These are phyloP conservation scores for Austroboletus rostrupii DNA, from an alignment of 1,284 basidiomycete genomes.

Conservation along the genomic window DNA sequence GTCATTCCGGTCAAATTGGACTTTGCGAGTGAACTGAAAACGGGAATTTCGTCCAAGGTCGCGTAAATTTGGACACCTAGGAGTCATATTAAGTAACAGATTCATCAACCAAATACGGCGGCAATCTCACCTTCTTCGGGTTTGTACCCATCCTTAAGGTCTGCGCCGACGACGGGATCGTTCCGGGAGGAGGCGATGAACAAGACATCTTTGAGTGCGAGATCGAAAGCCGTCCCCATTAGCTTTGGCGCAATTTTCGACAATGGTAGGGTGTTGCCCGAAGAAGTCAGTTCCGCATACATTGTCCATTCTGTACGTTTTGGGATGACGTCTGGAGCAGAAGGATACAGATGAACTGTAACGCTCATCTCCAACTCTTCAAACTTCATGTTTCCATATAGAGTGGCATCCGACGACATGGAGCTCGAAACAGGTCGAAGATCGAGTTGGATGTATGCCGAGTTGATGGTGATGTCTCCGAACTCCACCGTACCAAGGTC, in stretches of 20 bases:
- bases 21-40: conserved; percentile 5
- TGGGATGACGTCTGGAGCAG: background rate
- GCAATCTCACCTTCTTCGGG: background rate
- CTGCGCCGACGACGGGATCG: background rate
- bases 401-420: conserved; percentile 1
- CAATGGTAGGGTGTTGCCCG: background rate
- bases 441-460: conserved; percentile 8
- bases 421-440: conserved; percentile 3
- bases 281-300: conserved; percentile 4
- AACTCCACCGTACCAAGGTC: conserved; percentile 4
- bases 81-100: background rate
- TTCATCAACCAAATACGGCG: background rate
- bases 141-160: conserved; percentile 1
- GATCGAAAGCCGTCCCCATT: conserved; percentile 9
- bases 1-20: conserved; percentile 3
- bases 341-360: conserved; percentile 9
- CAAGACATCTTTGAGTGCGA: conserved; percentile 3
- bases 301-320: conserved; percentile 8
- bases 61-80: conserved; percentile 9
- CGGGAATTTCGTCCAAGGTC: conserved; percentile 5
- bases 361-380: conserved; percentile 1
- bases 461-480: conserved; percentile 4
- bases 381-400: conserved; percentile 4
- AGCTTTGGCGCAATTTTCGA: conserved; percentile 7
- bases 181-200: conserved; percentile 8